These are phyloP conservation scores for Coelastrella sp. DNA, from an alignment of 139 green algal species.

Conservation along the genomic window DNA sequence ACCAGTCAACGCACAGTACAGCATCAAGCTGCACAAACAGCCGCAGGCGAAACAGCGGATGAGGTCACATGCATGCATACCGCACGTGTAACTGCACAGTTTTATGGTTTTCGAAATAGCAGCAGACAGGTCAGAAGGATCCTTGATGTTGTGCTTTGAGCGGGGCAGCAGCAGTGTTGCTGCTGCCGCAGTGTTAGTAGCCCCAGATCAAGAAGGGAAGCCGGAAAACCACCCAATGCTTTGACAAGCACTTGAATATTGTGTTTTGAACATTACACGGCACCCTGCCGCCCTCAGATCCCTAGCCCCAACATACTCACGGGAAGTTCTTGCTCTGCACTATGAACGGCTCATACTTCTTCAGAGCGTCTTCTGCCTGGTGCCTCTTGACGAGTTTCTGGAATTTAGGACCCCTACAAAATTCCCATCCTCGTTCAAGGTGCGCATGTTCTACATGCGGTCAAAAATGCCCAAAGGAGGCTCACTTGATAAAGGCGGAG, in stretches of 20 bases:
- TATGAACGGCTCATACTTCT: constrained; percentile 85
- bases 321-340: constrained; percentile 78
- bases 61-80: background rate
- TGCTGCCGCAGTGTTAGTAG: too few species aligned
- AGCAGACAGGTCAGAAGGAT: too few species aligned
- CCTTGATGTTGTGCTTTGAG: too few species aligned
- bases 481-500: constrained; percentile 47
- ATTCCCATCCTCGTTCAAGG: background rate
- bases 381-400: constrained; percentile 59
- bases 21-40: constrained; percentile 64
- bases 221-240: background rate
- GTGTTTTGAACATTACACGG: background rate
- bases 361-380: constrained; percentile 60
- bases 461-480: background rate
- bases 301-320: constrained; percentile 49
- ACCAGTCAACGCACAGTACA: constrained; percentile 85
- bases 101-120: too few species aligned
- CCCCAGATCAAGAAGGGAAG: background rate
- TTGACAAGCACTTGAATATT: background rate
- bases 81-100: too few species aligned
- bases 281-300: background rate
- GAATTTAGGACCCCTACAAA: constrained; percentile 60
- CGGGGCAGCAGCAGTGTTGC: too few species aligned
- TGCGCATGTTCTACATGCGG: background rate
- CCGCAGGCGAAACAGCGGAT: background rate